Percentiles rank a stretch among this genome's conserved stretches.
phyloP scores from a whole-genome alignment of 352 stramenopile species.

The Pythium folliculosum region DNA sequence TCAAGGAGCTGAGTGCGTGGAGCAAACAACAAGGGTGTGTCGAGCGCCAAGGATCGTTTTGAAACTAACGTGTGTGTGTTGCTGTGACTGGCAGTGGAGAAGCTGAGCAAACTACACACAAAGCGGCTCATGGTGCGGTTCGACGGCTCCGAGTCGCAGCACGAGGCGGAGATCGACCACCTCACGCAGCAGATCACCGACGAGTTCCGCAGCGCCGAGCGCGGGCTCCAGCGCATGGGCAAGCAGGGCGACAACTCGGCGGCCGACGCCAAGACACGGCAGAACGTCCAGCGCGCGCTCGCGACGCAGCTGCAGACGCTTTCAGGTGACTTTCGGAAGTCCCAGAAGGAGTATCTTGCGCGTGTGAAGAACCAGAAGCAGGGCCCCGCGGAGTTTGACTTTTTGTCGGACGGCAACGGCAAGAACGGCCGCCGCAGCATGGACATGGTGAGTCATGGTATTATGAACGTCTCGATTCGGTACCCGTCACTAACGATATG shows the following conservation, averaged over 20 bases:
- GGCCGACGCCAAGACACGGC: constrained; percentile 79
- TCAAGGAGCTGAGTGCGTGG: constrained; percentile 85
- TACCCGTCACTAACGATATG: background rate
- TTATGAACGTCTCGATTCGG: background rate
- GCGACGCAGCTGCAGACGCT: constrained; percentile 98
- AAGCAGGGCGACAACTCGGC: constrained; percentile 73
- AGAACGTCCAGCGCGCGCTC: constrained; percentile 87
- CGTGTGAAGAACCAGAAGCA: constrained; percentile 97
- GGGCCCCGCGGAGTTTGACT: constrained; percentile 91
- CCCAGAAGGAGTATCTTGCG: constrained; percentile 97
- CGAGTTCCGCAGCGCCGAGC: constrained; percentile 81
- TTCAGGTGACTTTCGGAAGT: constrained; percentile 95
- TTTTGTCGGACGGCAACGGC: constrained; percentile 77
- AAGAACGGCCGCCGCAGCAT: constrained; percentile 56
- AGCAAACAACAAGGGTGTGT: no score
- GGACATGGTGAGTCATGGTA: constrained; percentile 42
- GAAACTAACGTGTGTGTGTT: no score
- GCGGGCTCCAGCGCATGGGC: constrained; percentile 72
- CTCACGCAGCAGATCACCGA: constrained; percentile 80
- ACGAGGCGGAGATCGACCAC: constrained; percentile 84
- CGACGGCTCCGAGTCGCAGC: constrained; percentile 81
- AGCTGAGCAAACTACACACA: constrained; percentile 81
- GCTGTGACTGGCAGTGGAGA: constrained; percentile 58
- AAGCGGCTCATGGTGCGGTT: constrained; percentile 88
- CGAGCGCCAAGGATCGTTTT: no score